Conservation (phyloP, 306 rosid species). For the Argentina anserina region DNA sequence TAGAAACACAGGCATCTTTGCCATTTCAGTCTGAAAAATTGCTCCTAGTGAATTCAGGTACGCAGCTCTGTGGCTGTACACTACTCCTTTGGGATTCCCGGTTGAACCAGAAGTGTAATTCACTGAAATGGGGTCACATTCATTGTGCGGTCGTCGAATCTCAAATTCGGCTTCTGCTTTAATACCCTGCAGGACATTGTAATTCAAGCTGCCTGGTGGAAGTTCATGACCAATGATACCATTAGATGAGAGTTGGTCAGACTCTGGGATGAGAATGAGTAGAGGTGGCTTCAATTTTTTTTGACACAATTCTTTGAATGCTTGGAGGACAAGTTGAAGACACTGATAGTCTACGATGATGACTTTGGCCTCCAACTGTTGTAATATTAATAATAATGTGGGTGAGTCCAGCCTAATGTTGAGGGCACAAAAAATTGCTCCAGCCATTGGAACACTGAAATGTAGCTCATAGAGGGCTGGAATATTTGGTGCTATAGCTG, state of each 20-base stretch:
- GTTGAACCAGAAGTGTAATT: slow-evolving; percentile 85
- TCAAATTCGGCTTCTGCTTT: slow-evolving; percentile 33
- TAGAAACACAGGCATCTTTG: slow-evolving; percentile 48
- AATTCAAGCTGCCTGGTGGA: slow-evolving; percentile 36
- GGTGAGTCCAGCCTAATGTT: slow-evolving; percentile 50
- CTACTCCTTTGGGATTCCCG: slow-evolving; percentile 67
- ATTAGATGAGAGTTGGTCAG: slow-evolving; percentile 18
- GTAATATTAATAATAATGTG: slow-evolving; percentile 45
- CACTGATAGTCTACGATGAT: slow-evolving; percentile 56
- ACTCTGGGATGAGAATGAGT: slow-evolving; percentile 45
- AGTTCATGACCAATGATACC: slow-evolving; percentile 7
- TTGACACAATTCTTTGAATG: slow-evolving; percentile 29
- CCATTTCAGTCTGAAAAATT: slow-evolving; percentile 41
- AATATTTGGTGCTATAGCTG: slow-evolving; percentile 65
- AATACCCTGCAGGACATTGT: slow-evolving; percentile 35
- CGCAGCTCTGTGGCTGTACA: slow-evolving; percentile 70
- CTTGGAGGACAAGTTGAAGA: slow-evolving; percentile 41
- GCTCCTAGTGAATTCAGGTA: slow-evolving; percentile 63
- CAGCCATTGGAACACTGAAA: slow-evolving; percentile 80
- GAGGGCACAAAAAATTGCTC: slow-evolving; percentile 66
- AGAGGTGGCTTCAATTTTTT: slow-evolving; percentile 44
- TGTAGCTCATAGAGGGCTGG: slow-evolving; percentile 84
- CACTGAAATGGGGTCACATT: slow-evolving; percentile 67
- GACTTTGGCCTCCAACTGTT: slow-evolving; percentile 53
- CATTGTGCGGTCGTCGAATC: slow-evolving; percentile 33